A percentile compares a stretch with the other conserved stretches of the same genome.
phyloP scores from a whole-genome alignment of 257 asterid species.

The Verbena officinalis region DNA sequence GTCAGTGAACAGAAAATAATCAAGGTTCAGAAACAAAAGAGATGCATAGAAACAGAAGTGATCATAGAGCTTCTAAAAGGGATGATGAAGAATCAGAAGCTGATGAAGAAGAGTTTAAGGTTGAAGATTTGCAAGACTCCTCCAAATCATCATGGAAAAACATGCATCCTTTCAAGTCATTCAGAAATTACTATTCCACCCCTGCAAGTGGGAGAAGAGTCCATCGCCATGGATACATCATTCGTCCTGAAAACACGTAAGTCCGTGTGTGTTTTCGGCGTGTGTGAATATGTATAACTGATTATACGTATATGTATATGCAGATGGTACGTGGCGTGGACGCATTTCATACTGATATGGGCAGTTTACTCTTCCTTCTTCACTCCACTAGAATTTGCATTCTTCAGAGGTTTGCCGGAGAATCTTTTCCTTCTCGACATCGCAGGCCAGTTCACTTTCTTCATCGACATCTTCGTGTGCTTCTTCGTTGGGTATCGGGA shows the following conservation, averaged over 20 bases:
- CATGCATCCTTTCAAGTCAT: constrained; percentile 26
- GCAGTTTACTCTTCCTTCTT: constrained; percentile 81
- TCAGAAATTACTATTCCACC: constrained; percentile 31
- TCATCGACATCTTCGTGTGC: constrained; percentile 53
- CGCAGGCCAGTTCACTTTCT: constrained; percentile 71
- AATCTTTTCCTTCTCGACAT: constrained; percentile 69
- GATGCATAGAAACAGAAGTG: constrained; percentile 30
- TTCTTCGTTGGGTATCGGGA: constrained; percentile 68
- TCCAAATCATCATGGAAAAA: constrained; percentile 38
- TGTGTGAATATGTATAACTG: background rate
- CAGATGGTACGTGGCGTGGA: constrained; percentile 72
- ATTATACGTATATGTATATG: constrained; percentile 10
- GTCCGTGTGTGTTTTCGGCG: background rate
- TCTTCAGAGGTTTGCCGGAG: constrained; percentile 75
- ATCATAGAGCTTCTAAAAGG: background rate
- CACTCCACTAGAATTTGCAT: constrained; percentile 77
- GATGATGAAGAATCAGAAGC: constrained; percentile 40
- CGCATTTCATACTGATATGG: constrained; percentile 68
- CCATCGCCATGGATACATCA: constrained; percentile 32
- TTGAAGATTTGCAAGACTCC: constrained; percentile 41
- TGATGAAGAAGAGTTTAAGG: constrained; percentile 40
- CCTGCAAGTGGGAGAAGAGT: background rate
- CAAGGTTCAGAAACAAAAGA: constrained; percentile 7
- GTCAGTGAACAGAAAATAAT: background rate
- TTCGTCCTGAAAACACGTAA: constrained; percentile 49